Evolutionary conservation across 1,284 basidiomycete genomes (phyloP).

Genomic region (Microbotryum intermedium): DNA sequence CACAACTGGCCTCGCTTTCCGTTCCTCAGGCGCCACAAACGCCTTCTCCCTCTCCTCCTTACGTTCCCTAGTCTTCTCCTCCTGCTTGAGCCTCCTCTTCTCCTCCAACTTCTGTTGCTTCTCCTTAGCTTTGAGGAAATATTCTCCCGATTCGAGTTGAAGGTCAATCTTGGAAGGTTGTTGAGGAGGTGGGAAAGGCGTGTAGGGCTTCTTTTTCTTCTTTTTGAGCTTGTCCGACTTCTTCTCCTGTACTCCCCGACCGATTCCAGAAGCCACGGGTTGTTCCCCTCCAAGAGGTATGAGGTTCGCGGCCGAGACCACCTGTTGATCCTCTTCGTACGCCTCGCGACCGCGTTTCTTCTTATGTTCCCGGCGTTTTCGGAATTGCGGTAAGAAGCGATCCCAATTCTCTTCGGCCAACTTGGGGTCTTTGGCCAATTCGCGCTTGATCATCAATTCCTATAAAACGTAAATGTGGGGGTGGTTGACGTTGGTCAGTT

Average conservation of each 20-base stretch:
- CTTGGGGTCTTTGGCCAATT: conserved; percentile 96
- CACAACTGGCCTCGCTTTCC: conserved; percentile 64
- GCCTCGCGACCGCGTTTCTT: conserved; percentile 50
- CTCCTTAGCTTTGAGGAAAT: conserved; percentile 85
- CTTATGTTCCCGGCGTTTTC: conserved; percentile 80
- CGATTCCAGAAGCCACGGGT: conserved; percentile 38
- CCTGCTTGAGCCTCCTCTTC: conserved; percentile 49
- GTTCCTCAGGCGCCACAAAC: conserved; percentile 69
- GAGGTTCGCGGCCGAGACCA: conserved; percentile 3
- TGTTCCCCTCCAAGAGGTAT: conserved; percentile 1
- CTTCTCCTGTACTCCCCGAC: conserved; percentile 34
- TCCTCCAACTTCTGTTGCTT: conserved; percentile 46
- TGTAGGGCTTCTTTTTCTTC: conserved; percentile 86
- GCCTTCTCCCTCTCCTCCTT: conserved; percentile 69
- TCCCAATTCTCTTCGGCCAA: conserved; percentile 93
- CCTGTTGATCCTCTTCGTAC: conserved; percentile 1
- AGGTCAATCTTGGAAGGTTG: conserved; percentile 89
- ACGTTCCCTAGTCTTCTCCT: conserved; percentile 57
- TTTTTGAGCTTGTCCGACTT: conserved; percentile 38
- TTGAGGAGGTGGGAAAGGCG: conserved; percentile 95
- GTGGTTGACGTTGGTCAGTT: not conserved
- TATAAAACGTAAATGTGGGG: conserved; percentile 37
- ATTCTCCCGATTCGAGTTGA: conserved; percentile 92
- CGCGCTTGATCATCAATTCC: conserved; percentile 98
- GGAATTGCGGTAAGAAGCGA: conserved; percentile 92